A percentile compares a stretch with the other conserved stretches of the same genome.
Conservation (phyloP, 352 stramenopile genomes). For the Hyaloperonospora brassicae region DNA sequence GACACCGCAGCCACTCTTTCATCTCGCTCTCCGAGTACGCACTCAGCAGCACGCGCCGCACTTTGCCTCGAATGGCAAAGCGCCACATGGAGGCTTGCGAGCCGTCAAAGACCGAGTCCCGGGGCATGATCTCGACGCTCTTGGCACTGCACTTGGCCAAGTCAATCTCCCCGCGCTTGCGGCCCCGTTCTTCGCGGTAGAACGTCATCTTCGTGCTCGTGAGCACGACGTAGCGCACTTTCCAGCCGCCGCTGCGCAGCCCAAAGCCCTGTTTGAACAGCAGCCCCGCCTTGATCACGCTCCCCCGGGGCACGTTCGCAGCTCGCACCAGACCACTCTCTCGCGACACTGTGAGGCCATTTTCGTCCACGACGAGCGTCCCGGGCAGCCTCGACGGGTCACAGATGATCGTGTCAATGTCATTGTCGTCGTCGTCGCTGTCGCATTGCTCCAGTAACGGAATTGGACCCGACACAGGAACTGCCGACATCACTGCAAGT, state of each 20-base stretch:
- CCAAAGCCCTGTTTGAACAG: constrained; percentile 73
- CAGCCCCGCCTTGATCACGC: constrained; percentile 60
- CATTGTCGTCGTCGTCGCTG: constrained; percentile 43
- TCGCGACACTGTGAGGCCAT: constrained; percentile 49
- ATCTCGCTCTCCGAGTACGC: constrained; percentile 78
- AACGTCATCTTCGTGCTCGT: constrained; percentile 63
- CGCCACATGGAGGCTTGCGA: constrained; percentile 72
- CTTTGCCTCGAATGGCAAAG: constrained; percentile 61
- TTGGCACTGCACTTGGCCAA: constrained; percentile 53
- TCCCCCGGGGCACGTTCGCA: constrained; percentile 25
- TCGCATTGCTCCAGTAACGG: constrained; percentile 35
- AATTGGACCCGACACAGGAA: constrained; percentile 33
- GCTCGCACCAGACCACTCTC: constrained; percentile 45
- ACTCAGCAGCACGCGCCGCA: constrained; percentile 55
- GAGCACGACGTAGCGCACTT: constrained; percentile 65
- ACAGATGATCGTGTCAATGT: constrained; percentile 57
- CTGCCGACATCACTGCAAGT: constrained; percentile 26
- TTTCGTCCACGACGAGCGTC: constrained; percentile 61
- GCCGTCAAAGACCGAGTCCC: constrained; percentile 72
- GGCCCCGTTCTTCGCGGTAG: constrained; percentile 61
- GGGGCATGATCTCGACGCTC: constrained; percentile 77
- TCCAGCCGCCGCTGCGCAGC: constrained; percentile 53
- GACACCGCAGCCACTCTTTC: constrained; percentile 77
- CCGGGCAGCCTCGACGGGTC: constrained; percentile 43
- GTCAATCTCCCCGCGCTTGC: constrained; percentile 64